Evolutionary conservation across 2,329 filamentous ascomycete species (phyloP).

Genomic region (Lasiodiplodia hormozganensis): DNA sequence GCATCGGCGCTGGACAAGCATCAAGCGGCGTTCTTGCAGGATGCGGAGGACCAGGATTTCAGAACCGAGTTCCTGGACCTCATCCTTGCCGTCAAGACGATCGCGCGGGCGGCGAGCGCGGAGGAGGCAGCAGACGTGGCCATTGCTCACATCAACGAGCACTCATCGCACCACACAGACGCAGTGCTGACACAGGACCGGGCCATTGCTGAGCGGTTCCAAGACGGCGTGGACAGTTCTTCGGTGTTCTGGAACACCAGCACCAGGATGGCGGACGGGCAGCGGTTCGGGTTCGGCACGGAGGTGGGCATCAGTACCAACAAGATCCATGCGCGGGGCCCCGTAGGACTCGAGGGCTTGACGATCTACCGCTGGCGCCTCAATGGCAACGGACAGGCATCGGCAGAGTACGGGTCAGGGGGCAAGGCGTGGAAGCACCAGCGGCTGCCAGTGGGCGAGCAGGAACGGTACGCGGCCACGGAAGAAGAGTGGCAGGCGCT

Average conservation of each 20-base stretch:
- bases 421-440: conserved; percentile 65
- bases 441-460: conserved; percentile 48
- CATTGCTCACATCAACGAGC: conserved; percentile 86
- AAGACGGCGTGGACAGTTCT: conserved; percentile 83
- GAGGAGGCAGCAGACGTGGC: conserved; percentile 66
- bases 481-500: conserved; percentile 35
- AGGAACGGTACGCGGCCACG: conserved; percentile 40
- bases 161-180: conserved; percentile 95
- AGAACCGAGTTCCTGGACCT: conserved; percentile 89
- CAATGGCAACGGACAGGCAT: conserved; percentile 81
- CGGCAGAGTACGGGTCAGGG: conserved; percentile 70
- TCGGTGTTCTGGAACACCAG: conserved; percentile 98
- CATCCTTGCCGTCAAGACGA: conserved; percentile 81
- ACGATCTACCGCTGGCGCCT: conserved; percentile 98
- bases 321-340: conserved; percentile 94
- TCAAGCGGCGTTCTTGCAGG: conserved; percentile 60
- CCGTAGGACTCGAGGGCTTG: conserved; percentile 90
- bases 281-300: conserved; percentile 96
- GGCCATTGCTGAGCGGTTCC: conserved; percentile 78
- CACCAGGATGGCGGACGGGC: conserved; percentile 92
- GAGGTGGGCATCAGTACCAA: conserved; percentile 99
- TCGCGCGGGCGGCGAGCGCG: conserved; percentile 51
- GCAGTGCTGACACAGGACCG: conserved; percentile 78
- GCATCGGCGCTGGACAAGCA: conserved; percentile 52
- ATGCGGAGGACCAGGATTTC: conserved; percentile 75